Conservation (phyloP, 2,329 filamentous ascomycete genomes). For the Colletotrichum sp. region DNA sequence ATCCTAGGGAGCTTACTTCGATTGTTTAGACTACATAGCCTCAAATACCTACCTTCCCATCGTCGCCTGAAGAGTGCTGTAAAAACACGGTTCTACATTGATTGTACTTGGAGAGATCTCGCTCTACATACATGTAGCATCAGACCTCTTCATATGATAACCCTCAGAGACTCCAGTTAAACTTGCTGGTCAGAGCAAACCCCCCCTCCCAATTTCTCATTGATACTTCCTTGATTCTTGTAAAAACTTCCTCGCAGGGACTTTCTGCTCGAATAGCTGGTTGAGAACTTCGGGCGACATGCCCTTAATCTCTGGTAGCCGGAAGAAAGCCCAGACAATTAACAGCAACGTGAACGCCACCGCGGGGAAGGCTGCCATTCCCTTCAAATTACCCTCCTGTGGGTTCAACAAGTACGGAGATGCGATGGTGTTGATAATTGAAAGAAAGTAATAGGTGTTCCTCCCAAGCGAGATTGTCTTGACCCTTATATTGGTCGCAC, state of each 20-base stretch:
- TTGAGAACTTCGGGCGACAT: neutral
- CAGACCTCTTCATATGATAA: neutral
- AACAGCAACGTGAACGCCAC: slow-evolving; percentile 47
- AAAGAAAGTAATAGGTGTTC: slow-evolving; percentile 51
- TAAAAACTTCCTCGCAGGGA: neutral
- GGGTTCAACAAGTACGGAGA: slow-evolving; percentile 52
- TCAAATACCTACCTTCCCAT: neutral
- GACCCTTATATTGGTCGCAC: slow-evolving; percentile 40
- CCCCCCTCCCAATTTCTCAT: neutral
- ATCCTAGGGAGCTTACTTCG: neutral
- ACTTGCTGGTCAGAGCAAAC: too few relatives aligned
- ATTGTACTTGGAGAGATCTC: neutral
- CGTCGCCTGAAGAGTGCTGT: neutral
- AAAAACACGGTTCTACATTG: neutral
- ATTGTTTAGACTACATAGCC: neutral
- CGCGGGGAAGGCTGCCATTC: slow-evolving; percentile 44
- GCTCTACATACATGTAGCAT: neutral
- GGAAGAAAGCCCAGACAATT: slow-evolving; percentile 45
- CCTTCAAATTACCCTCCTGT: neutral
- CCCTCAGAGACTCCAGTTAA: neutral
- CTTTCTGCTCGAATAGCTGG: neutral
- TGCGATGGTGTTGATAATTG: slow-evolving; percentile 50
- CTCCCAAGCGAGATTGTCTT: slow-evolving; percentile 51
- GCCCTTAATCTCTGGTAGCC: slow-evolving; percentile 48
- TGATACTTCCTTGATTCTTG: neutral